A percentile compares a stretch with the other conserved stretches of the same genome.
Evolutionary conservation across 176 grass and related monocot species (phyloP).

Genomic region (Oryza meridionalis): DNA sequence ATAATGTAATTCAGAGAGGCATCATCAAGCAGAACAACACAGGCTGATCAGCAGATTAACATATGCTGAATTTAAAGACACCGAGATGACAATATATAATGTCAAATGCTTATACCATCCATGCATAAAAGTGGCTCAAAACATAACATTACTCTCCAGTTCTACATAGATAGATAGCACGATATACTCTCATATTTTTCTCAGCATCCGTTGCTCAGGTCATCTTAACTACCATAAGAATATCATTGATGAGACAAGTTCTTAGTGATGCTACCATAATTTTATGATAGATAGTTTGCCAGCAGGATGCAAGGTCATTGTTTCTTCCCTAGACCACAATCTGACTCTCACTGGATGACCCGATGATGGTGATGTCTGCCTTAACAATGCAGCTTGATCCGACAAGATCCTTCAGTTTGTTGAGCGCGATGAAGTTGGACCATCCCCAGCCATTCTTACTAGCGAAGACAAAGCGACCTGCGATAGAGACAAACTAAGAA

Average conservation of each 20-base stretch:
- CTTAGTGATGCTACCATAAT: neutral
- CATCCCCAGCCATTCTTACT: neutral
- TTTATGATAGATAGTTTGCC: constrained; percentile 1
- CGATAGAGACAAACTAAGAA: neutral
- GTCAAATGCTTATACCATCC: neutral
- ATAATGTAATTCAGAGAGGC: too few relatives aligned
- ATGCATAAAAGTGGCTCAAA: neutral
- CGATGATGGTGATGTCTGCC: constrained; percentile 35
- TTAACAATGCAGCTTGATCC: constrained; percentile 21
- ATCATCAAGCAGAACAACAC: neutral
- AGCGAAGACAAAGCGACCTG: neutral
- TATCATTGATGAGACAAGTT: neutral
- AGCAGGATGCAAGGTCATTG: neutral
- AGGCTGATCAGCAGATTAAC: neutral
- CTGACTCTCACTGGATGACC: constrained; percentile 25
- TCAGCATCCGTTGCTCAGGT: neutral
- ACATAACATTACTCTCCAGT: neutral
- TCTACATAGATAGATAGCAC: neutral
- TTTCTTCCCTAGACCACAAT: constrained; percentile 7
- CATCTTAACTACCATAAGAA: neutral
- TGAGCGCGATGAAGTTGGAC: constrained; percentile 19
- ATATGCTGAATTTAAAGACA: neutral
- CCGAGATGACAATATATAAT: neutral
- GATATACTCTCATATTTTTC: neutral
- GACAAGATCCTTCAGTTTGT: constrained; percentile 24